Evolutionary conservation across 2,329 filamentous ascomycete genomes (phyloP), one percentile per base, ranked within the genome.

Genomic region (Sclerotinia minor): DNA sequence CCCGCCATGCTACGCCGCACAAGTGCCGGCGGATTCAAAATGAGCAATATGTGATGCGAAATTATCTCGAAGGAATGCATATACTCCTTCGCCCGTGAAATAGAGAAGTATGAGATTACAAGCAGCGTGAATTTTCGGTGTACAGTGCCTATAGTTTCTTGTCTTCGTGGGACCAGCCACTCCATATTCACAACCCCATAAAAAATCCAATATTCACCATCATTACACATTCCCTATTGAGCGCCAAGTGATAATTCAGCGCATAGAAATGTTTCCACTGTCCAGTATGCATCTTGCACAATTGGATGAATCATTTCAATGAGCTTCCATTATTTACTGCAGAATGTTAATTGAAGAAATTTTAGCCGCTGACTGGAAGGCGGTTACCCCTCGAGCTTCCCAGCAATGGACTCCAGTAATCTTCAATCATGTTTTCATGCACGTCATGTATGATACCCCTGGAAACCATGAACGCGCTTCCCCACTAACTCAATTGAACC

Each of bases 361-460:
- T 38, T 41, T 65, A 65, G 41, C 38, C 64, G 64, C 64, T 45
- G 29, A 58, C n/a, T 58, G 52, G 44, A 57, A 57, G 52, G 64
- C 52, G 64, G 52, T 41, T 65, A 65, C 63, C 41, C 41, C 52
- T 65, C 24, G 41, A 57, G 53, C 19, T 59, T 35, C 3, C 41
- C n/a, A 50, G 52, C 54, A 49, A 58, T 29, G 24, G 29, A 63
- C n/a, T 55, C 61, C 49, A 64, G 61, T 64, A 53, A 53, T 53
- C 49, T 54, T 60, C 54, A 41, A 59, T 58, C 64, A 60, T 60
- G 35, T 38, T 60, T 60, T 61, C 64, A 66, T 67, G 65, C 65
- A 63, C 55, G 65, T 67, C 57, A 67, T 67, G 55, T 67, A 63
- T 53, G 47, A 63, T 49, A 54, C n/a, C 58, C 64, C 35, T 60